These are phyloP conservation scores for Orobanche coerulescens DNA, from an alignment of 257 asterid genomes.

Conservation along the genomic window DNA sequence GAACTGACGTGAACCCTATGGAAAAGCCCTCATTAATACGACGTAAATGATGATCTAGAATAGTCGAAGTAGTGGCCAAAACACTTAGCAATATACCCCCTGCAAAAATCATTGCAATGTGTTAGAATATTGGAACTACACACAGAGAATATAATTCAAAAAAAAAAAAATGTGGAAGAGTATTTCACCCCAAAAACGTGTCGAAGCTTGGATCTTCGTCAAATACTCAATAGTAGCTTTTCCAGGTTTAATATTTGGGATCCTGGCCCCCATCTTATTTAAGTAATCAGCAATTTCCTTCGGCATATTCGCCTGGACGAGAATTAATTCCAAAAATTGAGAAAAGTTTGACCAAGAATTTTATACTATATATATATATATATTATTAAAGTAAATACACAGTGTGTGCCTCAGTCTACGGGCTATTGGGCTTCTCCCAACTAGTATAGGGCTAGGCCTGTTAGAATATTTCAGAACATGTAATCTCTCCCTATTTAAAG, in stretches of 20 bases:
- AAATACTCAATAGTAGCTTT: constrained; percentile 88
- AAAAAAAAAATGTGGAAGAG: neutral
- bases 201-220: constrained; percentile 92
- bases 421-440: no score
- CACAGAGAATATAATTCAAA: neutral
- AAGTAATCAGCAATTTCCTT: constrained; percentile 95
- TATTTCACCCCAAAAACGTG: constrained; percentile 93
- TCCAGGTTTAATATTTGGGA: constrained; percentile 91
- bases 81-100: constrained; percentile 85
- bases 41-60: constrained; percentile 83
- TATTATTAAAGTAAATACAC: no score
- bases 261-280: constrained; percentile 94
- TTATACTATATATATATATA: no score
- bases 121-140: neutral
- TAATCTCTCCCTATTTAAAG: no score
- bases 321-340: neutral
- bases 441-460: no score
- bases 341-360: neutral
- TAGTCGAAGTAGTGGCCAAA: constrained; percentile 75
- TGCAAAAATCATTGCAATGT: constrained; percentile 29
- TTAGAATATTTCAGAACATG: no score
- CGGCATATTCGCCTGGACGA: constrained; percentile 85
- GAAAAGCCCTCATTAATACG: constrained; percentile 74
- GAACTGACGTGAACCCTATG: constrained; percentile 91
- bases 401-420: no score